Conservation (phyloP, 306 rosid species). For the Corylus americana region DNA sequence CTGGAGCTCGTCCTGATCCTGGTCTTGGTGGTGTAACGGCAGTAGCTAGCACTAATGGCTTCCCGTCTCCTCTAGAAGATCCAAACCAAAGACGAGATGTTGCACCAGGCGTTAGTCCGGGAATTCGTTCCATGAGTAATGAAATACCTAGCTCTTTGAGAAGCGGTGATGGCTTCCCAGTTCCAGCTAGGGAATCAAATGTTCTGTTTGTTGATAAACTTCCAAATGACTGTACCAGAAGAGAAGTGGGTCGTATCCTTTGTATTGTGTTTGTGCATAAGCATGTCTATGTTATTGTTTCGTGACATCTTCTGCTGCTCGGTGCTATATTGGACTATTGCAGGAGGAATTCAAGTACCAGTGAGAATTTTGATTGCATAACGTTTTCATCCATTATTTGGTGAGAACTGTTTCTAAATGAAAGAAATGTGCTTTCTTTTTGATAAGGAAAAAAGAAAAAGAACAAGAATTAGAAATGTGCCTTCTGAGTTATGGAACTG, state of each 20-base stretch:
- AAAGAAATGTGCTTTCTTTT: background rate
- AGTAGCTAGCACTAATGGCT: conserved; percentile 30
- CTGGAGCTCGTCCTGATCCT: conserved; percentile 43
- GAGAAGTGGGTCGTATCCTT: conserved; percentile 93
- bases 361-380: background rate
- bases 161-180: conserved; percentile 33
- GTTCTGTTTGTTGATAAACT: conserved; percentile 71
- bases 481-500: conserved; percentile 22
- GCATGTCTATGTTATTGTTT: conserved; percentile 11
- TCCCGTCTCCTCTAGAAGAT: conserved; percentile 41
- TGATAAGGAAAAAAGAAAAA: too few relatives aligned
- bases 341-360: background rate
- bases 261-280: background rate
- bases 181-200: conserved; percentile 51
- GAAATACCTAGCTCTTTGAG: conserved; percentile 45
- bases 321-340: background rate
- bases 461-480: background rate
- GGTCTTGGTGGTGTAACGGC: conserved; percentile 26
- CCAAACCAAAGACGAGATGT: conserved; percentile 40
- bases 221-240: conserved; percentile 78
- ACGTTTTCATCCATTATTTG: conserved; percentile 1
- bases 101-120: conserved; percentile 31
- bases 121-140: conserved; percentile 32
- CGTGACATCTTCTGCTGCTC: background rate
- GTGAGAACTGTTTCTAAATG: background rate